Conservation (phyloP, 108 stramenopile species). For the Asterionellopsis glacialis region DNA sequence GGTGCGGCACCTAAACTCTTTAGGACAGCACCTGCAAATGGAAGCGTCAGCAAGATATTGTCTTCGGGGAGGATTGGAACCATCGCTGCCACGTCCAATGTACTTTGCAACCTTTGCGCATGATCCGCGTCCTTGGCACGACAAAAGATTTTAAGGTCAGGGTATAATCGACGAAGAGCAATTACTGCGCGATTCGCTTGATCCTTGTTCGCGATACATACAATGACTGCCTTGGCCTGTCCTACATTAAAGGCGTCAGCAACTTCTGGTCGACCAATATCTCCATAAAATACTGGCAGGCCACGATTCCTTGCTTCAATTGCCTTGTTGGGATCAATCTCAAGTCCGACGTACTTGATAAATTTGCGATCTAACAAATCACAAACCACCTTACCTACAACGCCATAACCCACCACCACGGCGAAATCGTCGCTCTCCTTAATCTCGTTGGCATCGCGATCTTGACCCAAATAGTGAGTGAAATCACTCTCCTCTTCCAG, state of each 20-base stretch:
- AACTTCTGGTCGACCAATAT: conserved; percentile 89
- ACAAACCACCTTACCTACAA: conserved; percentile 92
- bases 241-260: conserved; percentile 92
- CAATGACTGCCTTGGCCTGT: conserved; percentile 89
- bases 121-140: conserved; percentile 88
- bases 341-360: conserved; percentile 91
- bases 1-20: conserved; percentile 63
- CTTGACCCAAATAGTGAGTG: conserved; percentile 86
- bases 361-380: conserved; percentile 92
- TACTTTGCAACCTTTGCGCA: conserved; percentile 82
- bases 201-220: conserved; percentile 85
- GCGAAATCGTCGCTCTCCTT: conserved; percentile 88
- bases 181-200: conserved; percentile 90
- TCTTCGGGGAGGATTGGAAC: conserved; percentile 95
- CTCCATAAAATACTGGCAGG: conserved; percentile 94
- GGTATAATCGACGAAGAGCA: conserved; percentile 83
- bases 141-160: conserved; percentile 88
- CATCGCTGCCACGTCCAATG: conserved; percentile 90
- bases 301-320: conserved; percentile 91
- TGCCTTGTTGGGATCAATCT: conserved; percentile 89
- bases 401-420: conserved; percentile 93
- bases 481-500: conserved; percentile 85
- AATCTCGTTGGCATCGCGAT: conserved; percentile 87
- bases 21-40: conserved; percentile 93
- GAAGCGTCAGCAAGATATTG: conserved; percentile 86